These are phyloP conservation scores for Xerocomellus chrysenteron DNA, from an alignment of 768 basidiomycete genomes.

Conservation along the genomic window DNA sequence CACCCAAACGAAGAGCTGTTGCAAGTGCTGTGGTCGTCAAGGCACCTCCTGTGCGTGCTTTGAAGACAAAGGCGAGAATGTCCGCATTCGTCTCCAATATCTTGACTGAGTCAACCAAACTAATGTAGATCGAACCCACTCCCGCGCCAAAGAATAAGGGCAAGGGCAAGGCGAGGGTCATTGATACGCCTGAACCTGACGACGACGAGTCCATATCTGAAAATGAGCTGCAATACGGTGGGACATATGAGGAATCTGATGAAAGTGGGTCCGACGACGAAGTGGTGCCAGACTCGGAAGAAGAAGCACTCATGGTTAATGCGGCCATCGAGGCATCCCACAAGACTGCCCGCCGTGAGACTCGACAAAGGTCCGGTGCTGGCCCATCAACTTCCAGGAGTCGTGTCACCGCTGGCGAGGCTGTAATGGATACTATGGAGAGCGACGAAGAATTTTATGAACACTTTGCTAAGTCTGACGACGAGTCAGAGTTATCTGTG, in stretches of 20 bases:
- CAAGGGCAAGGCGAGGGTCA: conserved; percentile 28
- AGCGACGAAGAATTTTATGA: conserved; percentile 14
- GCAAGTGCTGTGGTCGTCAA: conserved; percentile 26
- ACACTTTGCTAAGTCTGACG: conserved; percentile 1
- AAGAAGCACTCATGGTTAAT: conserved; percentile 47
- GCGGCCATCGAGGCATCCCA: conserved; percentile 58
- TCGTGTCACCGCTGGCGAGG: conserved; percentile 41
- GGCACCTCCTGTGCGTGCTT: conserved; percentile 4
- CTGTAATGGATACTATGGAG: not conserved
- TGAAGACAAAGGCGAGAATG: conserved; percentile 27
- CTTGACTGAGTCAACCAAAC: conserved; percentile 15
- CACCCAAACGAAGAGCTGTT: conserved; percentile 36
- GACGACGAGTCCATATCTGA: conserved; percentile 35
- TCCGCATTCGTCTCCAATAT: conserved; percentile 2
- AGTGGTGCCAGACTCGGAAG: conserved; percentile 37
- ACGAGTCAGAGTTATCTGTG: conserved; percentile 9
- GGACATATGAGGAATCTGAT: conserved; percentile 48
- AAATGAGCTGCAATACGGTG: conserved; percentile 41
- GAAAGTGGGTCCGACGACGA: conserved; percentile 62
- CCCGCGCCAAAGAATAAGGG: conserved; percentile 17
- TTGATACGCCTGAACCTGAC: conserved; percentile 26
- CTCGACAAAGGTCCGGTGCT: conserved; percentile 30
- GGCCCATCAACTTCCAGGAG: conserved; percentile 37
- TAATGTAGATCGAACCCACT: conserved; percentile 7
- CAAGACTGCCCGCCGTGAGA: conserved; percentile 32